These are phyloP conservation scores for Spizellomyces sp. DNA, from an alignment of 192 early-diverging fungal genomes.

Conservation along the genomic window DNA sequence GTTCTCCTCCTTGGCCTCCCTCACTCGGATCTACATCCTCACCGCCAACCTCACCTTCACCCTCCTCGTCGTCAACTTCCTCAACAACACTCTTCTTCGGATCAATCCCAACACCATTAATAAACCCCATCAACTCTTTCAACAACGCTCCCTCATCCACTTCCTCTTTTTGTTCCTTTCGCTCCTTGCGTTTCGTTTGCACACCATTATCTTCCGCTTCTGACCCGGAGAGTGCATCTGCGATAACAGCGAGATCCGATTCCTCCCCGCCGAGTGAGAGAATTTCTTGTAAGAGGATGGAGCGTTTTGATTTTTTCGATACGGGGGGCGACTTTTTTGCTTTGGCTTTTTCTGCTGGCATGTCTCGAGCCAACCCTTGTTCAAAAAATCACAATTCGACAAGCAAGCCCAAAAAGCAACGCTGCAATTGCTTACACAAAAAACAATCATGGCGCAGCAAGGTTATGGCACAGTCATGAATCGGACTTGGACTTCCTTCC, in stretches of 20 bases:
- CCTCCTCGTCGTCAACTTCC: conserved; percentile 43
- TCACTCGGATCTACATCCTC: conserved; percentile 22
- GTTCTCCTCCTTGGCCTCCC: conserved; percentile 17
- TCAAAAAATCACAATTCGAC: too few relatives aligned
- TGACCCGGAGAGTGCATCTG: conserved; percentile 52
- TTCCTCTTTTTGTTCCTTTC: conserved; percentile 35
- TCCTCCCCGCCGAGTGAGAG: conserved; percentile 63
- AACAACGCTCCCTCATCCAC: conserved; percentile 32
- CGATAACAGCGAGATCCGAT: conserved; percentile 59
- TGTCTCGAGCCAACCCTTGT: too few relatives aligned
- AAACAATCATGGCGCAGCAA: too few relatives aligned
- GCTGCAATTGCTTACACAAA: too few relatives aligned
- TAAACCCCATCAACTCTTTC: conserved; percentile 40
- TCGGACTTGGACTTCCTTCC: too few relatives aligned
- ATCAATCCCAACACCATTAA: conserved; percentile 15
- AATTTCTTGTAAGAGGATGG: conserved; percentile 62
- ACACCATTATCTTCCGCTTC: conserved; percentile 37
- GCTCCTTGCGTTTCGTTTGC: conserved; percentile 7
- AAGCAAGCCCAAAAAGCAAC: too few relatives aligned
- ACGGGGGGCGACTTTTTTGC: background rate
- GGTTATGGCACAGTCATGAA: too few relatives aligned
- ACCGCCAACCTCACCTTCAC: conserved; percentile 20
- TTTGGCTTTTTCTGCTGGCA: too few relatives aligned
- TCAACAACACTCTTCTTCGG: conserved; percentile 42
- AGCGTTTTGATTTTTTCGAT: conserved; percentile 5